A percentile compares a stretch with the other conserved stretches of the same genome.
phyloP scores from a whole-genome alignment of 768 basidiomycete genomes.

The Kwoniella dendrophila region DNA sequence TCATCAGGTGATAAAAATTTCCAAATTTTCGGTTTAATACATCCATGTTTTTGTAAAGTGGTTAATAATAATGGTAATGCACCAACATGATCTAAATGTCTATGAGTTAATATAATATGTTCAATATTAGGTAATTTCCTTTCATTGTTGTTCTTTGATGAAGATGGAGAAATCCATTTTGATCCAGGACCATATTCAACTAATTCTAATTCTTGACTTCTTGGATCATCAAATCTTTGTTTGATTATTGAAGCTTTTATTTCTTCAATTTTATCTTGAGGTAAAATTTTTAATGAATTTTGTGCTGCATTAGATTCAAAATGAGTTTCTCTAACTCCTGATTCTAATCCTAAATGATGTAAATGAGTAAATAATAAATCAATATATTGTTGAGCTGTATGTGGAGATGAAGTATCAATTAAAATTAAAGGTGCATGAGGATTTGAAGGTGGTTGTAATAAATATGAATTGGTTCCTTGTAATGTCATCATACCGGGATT shows the following conservation, averaged over 20 bases:
- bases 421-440: conserved; percentile 43
- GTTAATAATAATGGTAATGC: conserved; percentile 72
- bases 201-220: conserved; percentile 19
- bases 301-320: conserved; percentile 35
- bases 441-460: conserved; percentile 50
- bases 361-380: conserved; percentile 42
- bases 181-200: conserved; percentile 38
- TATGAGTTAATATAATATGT: conserved; percentile 89
- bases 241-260: conserved; percentile 28
- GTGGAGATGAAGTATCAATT: conserved; percentile 52
- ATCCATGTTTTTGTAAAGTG: conserved; percentile 67
- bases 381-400: conserved; percentile 45
- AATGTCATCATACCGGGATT: conserved; percentile 51
- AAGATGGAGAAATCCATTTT: no score
- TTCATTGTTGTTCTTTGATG: not conserved
- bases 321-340: conserved; percentile 42
- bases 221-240: conserved; percentile 26
- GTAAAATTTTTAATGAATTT: conserved; percentile 21
- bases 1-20: conserved; percentile 51
- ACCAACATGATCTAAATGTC: conserved; percentile 81
- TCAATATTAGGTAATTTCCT: conserved; percentile 64
- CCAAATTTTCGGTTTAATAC: conserved; percentile 54
- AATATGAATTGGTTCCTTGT: conserved; percentile 52
- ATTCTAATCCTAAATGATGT: conserved; percentile 46
- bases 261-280: conserved; percentile 27